Conservation (phyloP, 768 basidiomycete genomes). For the Chalciporus pseudorubinellus region DNA sequence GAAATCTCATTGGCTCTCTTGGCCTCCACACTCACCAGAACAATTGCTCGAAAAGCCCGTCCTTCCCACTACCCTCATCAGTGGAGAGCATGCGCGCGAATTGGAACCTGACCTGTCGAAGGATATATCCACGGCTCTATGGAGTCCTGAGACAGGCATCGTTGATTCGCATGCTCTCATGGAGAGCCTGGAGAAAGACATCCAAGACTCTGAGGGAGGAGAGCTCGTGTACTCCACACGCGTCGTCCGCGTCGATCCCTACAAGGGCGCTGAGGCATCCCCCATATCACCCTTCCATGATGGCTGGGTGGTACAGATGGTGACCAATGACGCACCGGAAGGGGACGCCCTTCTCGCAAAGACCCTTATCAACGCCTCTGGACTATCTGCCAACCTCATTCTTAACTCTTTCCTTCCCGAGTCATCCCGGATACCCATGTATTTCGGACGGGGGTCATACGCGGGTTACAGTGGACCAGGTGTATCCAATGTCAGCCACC, state of each 20-base stretch:
- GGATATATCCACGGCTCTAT: constrained; percentile 69
- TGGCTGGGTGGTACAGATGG: constrained; percentile 89
- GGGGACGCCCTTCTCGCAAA: constrained; percentile 68
- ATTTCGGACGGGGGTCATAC: constrained; percentile 83
- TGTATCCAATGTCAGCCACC: constrained; percentile 57
- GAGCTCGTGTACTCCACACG: constrained; percentile 75
- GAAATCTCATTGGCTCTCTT: constrained; percentile 54
- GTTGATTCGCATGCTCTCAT: constrained; percentile 85
- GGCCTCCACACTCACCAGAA: constrained; percentile 43
- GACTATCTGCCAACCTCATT: constrained; percentile 68
- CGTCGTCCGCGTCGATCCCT: constrained; percentile 83
- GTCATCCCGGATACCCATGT: constrained; percentile 63
- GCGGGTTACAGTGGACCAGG: constrained; percentile 85
- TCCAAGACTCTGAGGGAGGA: constrained; percentile 64
- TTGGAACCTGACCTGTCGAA: constrained; percentile 82
- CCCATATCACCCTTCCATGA: constrained; percentile 39
- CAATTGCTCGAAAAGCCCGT: constrained; percentile 32
- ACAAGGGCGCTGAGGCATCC: constrained; percentile 27
- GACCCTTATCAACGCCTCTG: constrained; percentile 80
- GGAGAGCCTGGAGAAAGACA: constrained; percentile 78
- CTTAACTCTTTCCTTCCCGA: constrained; percentile 66
- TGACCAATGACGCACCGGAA: constrained; percentile 49
- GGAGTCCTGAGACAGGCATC: constrained; percentile 87
- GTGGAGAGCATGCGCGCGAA: constrained; percentile 60
- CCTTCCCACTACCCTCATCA: constrained; percentile 67